These are phyloP conservation scores for Neophaeococcomyces aloes DNA, from an alignment of 2,329 filamentous ascomycete species.

Conservation along the genomic window DNA sequence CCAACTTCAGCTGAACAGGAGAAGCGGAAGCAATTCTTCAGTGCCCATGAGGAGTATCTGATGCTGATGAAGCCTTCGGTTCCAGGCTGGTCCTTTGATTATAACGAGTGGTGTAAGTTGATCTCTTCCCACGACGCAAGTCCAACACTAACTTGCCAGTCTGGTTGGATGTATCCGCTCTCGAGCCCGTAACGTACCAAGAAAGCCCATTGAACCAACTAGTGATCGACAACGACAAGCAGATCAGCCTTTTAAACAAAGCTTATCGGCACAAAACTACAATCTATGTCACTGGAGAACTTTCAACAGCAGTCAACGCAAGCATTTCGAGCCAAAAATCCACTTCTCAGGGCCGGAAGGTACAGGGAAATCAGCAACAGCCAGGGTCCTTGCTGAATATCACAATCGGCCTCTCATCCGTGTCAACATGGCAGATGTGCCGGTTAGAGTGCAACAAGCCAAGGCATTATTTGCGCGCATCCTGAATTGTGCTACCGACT, in stretches of 20 bases:
- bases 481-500: constrained; percentile 1
- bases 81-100: constrained; percentile 2
- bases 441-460: not conserved
- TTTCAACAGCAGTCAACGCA: not conserved
- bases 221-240: not conserved
- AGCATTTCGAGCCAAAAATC: not conserved
- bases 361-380: constrained; percentile 20
- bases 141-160: not conserved
- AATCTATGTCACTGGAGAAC: not conserved
- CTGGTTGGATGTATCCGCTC: constrained; percentile 1
- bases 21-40: constrained; percentile 6
- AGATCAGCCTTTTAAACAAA: constrained; percentile 1
- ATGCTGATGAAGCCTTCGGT: constrained; percentile 7
- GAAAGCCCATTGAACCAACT: constrained; percentile 1
- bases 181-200: not conserved
- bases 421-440: constrained; percentile 6
- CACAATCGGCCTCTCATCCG: constrained; percentile 38
- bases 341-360: constrained; percentile 14
- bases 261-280: not conserved
- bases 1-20: constrained; percentile 4
- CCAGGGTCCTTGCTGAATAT: constrained; percentile 39
- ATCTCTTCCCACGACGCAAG: not conserved
- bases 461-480: not conserved
- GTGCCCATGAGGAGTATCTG: constrained; percentile 2
- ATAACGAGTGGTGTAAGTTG: constrained; percentile 4